Evolutionary conservation across 1,284 basidiomycete species (phyloP).

Genomic region (Chalciporus piperatoides): DNA sequence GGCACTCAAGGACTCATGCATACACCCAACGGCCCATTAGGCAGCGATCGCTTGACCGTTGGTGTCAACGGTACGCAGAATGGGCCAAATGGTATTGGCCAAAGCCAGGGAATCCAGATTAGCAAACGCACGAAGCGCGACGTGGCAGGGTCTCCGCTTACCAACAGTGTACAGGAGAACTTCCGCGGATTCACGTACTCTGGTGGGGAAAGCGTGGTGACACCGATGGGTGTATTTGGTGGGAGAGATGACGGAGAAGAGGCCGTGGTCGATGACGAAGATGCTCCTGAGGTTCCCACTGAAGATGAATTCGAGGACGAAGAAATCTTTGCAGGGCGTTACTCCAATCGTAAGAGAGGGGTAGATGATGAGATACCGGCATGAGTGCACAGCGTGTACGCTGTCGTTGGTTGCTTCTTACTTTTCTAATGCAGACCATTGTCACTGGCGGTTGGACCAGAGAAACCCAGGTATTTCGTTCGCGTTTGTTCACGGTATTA

Average conservation of each 20-base stretch:
- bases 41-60: conserved; percentile 47
- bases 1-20: conserved; percentile 42
- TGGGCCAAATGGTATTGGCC: conserved; percentile 17
- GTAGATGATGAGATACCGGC: conserved; percentile 42
- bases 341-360: conserved; percentile 52
- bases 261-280: conserved; percentile 44
- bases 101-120: conserved; percentile 54
- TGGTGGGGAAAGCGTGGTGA: conserved; percentile 71
- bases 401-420: conserved; percentile 11
- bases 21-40: conserved; percentile 70
- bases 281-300: conserved; percentile 47
- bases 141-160: conserved; percentile 62
- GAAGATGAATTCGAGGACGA: conserved; percentile 68
- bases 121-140: conserved; percentile 47
- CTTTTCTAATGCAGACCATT: conserved; percentile 1
- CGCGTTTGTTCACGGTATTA: conserved; percentile 6
- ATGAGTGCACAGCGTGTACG: conserved; percentile 15
- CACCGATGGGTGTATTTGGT: conserved; percentile 39
- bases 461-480: conserved; percentile 18
- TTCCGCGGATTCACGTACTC: conserved; percentile 91
- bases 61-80: conserved; percentile 11
- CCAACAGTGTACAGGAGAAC: conserved; percentile 90
- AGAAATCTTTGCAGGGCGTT: conserved; percentile 55
- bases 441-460: conserved; percentile 19
- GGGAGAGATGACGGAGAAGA: conserved; percentile 40